phyloP scores from a whole-genome alignment of 768 basidiomycete species.

The Favolaschia claudopus region DNA sequence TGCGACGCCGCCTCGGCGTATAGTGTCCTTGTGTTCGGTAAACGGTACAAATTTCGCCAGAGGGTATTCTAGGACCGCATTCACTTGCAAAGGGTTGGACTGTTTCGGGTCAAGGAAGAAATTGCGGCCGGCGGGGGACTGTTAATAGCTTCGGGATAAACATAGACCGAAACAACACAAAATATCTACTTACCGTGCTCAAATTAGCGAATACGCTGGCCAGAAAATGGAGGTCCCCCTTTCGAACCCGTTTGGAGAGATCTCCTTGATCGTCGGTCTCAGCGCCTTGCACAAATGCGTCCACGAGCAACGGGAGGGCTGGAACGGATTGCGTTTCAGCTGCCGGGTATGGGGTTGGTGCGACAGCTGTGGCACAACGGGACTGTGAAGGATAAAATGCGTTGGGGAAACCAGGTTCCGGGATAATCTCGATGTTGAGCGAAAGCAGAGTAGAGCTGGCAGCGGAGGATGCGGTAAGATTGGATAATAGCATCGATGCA shows the following conservation, averaged over 20 bases:
- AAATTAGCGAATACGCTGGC: constrained; percentile 95
- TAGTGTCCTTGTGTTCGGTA: constrained; percentile 88
- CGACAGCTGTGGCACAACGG: constrained; percentile 78
- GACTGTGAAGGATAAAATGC: constrained; percentile 79
- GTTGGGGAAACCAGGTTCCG: constrained; percentile 54
- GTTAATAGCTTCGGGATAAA: constrained; percentile 9
- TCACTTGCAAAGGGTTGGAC: constrained; percentile 51
- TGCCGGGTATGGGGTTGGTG: constrained; percentile 75
- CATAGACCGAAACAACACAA: not conserved
- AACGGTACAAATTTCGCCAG: constrained; percentile 84
- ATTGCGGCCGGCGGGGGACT: constrained; percentile 80
- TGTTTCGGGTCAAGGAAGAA: constrained; percentile 81
- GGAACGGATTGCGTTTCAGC: constrained; percentile 59
- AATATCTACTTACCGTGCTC: constrained; percentile 63
- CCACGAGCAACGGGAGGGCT: constrained; percentile 84
- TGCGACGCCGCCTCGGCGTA: constrained; percentile 87
- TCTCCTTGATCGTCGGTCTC: constrained; percentile 58
- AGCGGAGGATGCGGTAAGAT: constrained; percentile 79
- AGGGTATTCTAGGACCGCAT: constrained; percentile 72
- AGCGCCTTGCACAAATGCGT: constrained; percentile 86
- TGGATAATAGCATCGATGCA: constrained; percentile 97
- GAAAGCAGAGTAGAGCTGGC: constrained; percentile 70
- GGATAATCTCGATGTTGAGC: constrained; percentile 71
- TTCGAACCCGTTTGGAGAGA: constrained; percentile 59
- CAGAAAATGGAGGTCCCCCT: constrained; percentile 89